Evolutionary conservation across 139 green algal genomes (phyloP).

Genomic region (Bryopsis sp.): DNA sequence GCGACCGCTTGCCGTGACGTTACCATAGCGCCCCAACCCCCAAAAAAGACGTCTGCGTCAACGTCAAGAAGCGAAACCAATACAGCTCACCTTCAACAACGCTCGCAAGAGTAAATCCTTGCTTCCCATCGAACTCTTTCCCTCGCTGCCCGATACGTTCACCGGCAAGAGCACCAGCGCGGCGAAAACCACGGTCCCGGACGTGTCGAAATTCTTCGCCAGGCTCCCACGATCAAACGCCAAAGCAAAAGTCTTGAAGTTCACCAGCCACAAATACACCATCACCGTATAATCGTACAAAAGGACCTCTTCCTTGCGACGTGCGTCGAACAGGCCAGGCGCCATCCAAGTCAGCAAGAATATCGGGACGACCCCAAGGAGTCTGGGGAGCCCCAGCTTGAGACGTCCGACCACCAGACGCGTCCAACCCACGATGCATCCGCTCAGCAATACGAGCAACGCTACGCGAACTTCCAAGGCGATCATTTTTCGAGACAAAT

Average conservation of each 20-base stretch:
- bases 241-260: constrained; percentile 11
- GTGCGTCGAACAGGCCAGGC: neutral
- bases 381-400: neutral
- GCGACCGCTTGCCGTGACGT: no score
- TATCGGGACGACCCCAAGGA: neutral
- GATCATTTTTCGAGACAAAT: no score
- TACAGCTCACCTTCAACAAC: neutral
- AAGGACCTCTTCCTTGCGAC: neutral
- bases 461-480: no score
- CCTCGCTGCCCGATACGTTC: neutral
- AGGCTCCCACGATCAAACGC: neutral
- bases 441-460: no score
- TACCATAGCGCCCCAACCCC: neutral
- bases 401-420: neutral
- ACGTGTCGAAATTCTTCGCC: neutral
- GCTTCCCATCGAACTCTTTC: neutral
- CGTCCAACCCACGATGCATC: neutral
- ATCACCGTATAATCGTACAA: constrained; percentile 18
- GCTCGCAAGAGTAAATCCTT: neutral
- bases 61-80: neutral
- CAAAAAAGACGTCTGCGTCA: neutral
- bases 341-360: neutral
- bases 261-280: constrained; percentile 17
- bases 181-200: neutral
- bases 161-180: constrained; percentile 11